Evolutionary conservation across 2,329 filamentous ascomycete species (phyloP), one percentile per base, ranked within the genome.

Genomic region (Zopfia rhizophila): DNA sequence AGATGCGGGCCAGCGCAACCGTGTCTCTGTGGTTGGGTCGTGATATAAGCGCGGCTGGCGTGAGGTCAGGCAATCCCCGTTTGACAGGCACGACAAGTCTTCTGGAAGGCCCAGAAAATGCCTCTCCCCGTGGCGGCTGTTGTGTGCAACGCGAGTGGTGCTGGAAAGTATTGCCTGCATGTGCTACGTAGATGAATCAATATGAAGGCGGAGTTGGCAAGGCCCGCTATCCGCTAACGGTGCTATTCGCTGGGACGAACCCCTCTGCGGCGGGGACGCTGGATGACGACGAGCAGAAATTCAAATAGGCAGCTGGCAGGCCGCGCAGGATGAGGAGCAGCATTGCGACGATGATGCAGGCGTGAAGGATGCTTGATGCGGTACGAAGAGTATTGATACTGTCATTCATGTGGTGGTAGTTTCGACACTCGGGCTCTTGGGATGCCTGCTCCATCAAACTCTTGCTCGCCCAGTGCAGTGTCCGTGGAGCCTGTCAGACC

Each of bases 111-210:
- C 38, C n/a, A n/a, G n/a, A 28, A 21, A 18, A 27, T 39, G 24
- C 37, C 17, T 8, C 14, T 38, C n/a, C n/a, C n/a, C n/a, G 28
- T 13, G 27, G 13, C 14, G 28, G 18, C 30, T 27, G 32, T 38
- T 25, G 12, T 16, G 32, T 21, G 22, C 31, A 19, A 38, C 32
- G 44, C 27, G 21, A 10, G 35, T 19, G 16, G 19, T 33, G 38
- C 37, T 38, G 44, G 7, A n/a, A n/a, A n/a, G n/a, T n/a, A n/a
- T n/a, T n/a, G n/a, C n/a, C n/a, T n/a, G n/a, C n/a, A n/a, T n/a
- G n/a, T n/a, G n/a, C n/a, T n/a, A n/a, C n/a, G 29, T 32, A 29
- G 29, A 47, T 45, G 45, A 30, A 48, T 41, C 38, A 32, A 48
- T 48, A 16, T 48, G 44, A 38, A 36, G 25, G 44, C 44, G 45